Evolutionary conservation across 2,329 filamentous ascomycete species (phyloP), one percentile per base, ranked within the genome.

Genomic region (Tolypocladium nubicola): DNA sequence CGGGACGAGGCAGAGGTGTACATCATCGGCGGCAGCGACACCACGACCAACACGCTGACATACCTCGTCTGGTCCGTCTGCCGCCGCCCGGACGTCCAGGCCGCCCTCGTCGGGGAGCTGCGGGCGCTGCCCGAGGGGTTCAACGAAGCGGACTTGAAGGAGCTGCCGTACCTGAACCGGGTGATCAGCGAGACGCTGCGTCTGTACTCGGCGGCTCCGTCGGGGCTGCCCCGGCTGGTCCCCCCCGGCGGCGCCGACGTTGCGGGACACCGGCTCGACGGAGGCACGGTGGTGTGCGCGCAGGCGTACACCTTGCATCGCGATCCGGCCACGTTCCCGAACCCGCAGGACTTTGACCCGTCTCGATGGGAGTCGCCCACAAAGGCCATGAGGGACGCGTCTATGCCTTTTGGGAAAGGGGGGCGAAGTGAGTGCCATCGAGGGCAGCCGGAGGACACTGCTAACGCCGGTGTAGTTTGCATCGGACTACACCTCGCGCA

Each of bases 401-500:
- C 75, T 55, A 70, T 77, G 54, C 74, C 79, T 0, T 83, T 82
- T 62, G 79, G 80, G 1, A 74, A 71, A 6, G 80, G 80, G 1
- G 71, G 77, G 0, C 69, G 77, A 41, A 73, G 76, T 64, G 60
- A 52, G 63, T 56, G 16, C 7, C 52, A 7, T 30, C 19, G 39
- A 13, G 4, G 16, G 13, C 30, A n/a, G 8, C n/a, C 21, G n/a
- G 3, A n/a, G 8, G 23, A 16, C 16, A 40, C 5, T 2, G 45
- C 41, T 58, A 5, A 56, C 37, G 1, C 21, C 19, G 38, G 14
- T n/a, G 43, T 58, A 71, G 67, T 65, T 1, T 85, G 82, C 57
- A 69, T 85, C 16, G 82, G 82, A 2, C 67, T 81, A 33, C 79
- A 84, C 59, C 71, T 85, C n/a, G 81, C 82, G 0, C 69, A 71